Evolutionary conservation across 2,329 filamentous ascomycete genomes (phyloP).

Genomic region (Colletotrichum acutatum): DNA sequence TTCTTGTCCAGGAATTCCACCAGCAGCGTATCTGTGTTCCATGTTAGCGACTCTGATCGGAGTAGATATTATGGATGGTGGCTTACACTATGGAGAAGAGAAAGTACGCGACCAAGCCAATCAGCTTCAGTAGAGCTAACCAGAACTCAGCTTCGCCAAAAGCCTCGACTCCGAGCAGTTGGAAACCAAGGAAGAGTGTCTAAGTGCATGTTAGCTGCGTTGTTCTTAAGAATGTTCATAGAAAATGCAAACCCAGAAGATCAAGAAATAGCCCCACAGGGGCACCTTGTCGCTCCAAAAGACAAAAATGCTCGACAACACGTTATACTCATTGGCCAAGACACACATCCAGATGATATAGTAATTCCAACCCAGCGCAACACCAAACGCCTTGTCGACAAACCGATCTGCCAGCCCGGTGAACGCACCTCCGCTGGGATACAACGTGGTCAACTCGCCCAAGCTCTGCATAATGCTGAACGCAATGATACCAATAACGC

Average conservation of each 20-base stretch:
- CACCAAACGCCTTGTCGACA: constrained; percentile 75
- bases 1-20: constrained; percentile 68
- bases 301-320: constrained; percentile 71
- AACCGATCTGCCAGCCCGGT: constrained; percentile 77
- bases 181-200: constrained; percentile 72
- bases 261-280: constrained; percentile 75
- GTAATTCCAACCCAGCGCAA: constrained; percentile 78
- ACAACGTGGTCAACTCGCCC: constrained; percentile 79
- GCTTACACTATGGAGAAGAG: constrained; percentile 74
- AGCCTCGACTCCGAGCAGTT: constrained; percentile 77
- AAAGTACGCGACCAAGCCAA: constrained; percentile 77
- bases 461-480: constrained; percentile 77
- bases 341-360: constrained; percentile 75
- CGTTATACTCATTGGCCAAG: constrained; percentile 78
- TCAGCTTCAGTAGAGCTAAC: constrained; percentile 78
- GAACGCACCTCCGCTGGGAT: constrained; percentile 77
- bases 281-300: constrained; percentile 73
- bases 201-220: constrained; percentile 21
- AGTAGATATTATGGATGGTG: background rate
- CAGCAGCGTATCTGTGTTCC: constrained; percentile 66
- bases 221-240: background rate
- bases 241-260: constrained; percentile 71
- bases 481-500: constrained; percentile 76
- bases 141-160: constrained; percentile 87
- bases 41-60: background rate